Base-by-base conservation (phyloP, 331 rosid species). In the Quercus phellos region DNA sequence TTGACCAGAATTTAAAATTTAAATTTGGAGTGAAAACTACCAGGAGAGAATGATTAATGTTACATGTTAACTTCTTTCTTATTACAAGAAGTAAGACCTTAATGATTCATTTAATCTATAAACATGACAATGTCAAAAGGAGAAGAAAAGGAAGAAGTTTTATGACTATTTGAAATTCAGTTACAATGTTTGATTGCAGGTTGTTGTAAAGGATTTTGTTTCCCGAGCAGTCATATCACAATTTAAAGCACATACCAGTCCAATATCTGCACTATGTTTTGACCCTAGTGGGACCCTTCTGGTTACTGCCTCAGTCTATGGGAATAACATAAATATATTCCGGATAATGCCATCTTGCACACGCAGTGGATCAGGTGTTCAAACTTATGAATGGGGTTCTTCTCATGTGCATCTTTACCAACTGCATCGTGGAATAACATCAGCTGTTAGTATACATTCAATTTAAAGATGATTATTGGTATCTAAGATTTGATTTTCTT, bases 281-380 rank as follows among this genome's bases (percentile, higher is more conserved):
- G 98, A 93, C 68, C 92, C 90, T 55, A 93, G 98, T 82, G 98
- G 97, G 75, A 91, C 97, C 26, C 98, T 93, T 82, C 87, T 93
- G 69, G 98, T 91, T 84, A 93, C 94, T 55, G 97, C 96, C 75
- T 93, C 98, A 4, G 69, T 93, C 22, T 83, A 90, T 89, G 98
- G 98, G 72, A 93, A 91, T 78, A 89, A 84, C 79, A 84, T 93
- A 54, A 93, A 93, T 81, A 88, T 93, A 80, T 93, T 91, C 74
- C 93, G 97, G 84, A 91, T 93, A 81, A 90, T 91, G 92, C 96
- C 96, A 43, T 85, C 90, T 67, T 82, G 74, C 82, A 69, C 88
- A 55, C 77, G 68, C 80, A 89, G 79, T 85, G 89, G 93, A 76
- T 86, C 94, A 30, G 88, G 88, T 50, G 78, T 68, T 86, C 88